Percentiles rank a stretch among this genome's conserved stretches.
Evolutionary conservation across 208 protist species (phyloP).

Genomic region (Endotrypanum monterogeii): DNA sequence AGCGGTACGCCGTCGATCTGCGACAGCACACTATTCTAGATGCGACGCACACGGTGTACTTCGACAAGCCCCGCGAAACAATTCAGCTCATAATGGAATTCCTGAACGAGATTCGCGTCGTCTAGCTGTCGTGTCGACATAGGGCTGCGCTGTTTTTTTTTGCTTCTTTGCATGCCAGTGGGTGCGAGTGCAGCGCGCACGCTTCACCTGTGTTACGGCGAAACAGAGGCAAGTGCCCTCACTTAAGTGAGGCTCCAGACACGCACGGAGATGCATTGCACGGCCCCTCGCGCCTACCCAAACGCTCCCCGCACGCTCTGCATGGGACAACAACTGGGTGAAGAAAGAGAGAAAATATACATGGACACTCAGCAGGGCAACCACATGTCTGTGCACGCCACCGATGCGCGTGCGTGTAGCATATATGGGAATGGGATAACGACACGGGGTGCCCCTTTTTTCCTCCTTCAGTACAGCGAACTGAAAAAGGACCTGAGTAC

Average conservation of each 20-base stretch:
- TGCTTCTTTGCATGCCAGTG: conserved; percentile 29
- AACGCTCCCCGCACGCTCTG: no score
- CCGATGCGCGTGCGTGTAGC: no score
- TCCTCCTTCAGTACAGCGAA: background rate
- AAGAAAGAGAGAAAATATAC: no score
- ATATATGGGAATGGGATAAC: no score
- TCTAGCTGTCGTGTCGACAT: background rate
- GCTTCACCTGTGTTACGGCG: conserved; percentile 19
- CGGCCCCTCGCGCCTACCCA: no score
- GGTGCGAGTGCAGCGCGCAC: conserved; percentile 35
- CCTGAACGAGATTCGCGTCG: conserved; percentile 15
- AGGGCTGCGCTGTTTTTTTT: conserved; percentile 21
- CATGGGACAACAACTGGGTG: no score
- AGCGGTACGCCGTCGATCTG: conserved; percentile 24
- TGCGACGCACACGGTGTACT: conserved; percentile 64
- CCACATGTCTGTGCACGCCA: background rate
- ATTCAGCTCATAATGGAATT: conserved; percentile 31
- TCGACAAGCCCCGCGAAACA: conserved; percentile 48
- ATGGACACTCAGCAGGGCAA: no score
- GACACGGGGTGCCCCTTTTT: background rate
- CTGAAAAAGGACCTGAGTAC: background rate
- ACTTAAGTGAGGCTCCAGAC: no score
- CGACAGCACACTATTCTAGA: conserved; percentile 49
- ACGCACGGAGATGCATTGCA: no score
- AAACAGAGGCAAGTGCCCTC: conserved; percentile 25